phyloP scores from a whole-genome alignment of 2,329 filamentous ascomycete species.

The Sporothrix schenckii region DNA sequence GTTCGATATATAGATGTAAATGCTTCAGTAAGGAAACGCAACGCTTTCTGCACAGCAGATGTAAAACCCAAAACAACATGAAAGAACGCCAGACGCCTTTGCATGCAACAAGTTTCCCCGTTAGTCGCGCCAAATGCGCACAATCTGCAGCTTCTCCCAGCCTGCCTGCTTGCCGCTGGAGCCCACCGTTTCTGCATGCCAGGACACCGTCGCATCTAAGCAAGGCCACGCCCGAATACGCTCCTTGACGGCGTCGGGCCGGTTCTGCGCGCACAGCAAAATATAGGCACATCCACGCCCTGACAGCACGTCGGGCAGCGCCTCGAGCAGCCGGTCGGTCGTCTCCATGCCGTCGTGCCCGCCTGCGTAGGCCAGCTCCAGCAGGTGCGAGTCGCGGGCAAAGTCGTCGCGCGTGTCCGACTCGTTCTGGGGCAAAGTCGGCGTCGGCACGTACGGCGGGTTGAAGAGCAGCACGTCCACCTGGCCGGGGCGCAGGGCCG shows the following conservation, averaged over 20 bases:
- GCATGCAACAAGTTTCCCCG: not conserved
- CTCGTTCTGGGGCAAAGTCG: conserved; percentile 63
- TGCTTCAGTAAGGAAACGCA: no score
- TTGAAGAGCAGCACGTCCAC: conserved; percentile 94
- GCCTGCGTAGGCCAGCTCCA: conserved; percentile 86
- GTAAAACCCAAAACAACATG: not conserved
- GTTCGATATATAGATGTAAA: no score
- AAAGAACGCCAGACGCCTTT: not conserved
- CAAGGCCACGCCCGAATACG: conserved; percentile 38
- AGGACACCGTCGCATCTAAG: conserved; percentile 46
- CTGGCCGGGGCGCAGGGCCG: conserved; percentile 58
- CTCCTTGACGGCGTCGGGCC: conserved; percentile 58
- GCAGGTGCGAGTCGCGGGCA: conserved; percentile 78
- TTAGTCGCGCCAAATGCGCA: conserved; percentile 74
- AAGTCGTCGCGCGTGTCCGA: conserved; percentile 50
- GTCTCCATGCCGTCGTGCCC: conserved; percentile 92
- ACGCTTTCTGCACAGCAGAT: no score
- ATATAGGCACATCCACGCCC: conserved; percentile 81
- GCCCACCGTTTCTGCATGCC: conserved; percentile 77
- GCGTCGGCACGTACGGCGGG: conserved; percentile 92
- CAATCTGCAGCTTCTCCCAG: conserved; percentile 90
- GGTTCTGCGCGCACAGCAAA: conserved; percentile 87
- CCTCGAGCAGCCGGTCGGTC: conserved; percentile 74
- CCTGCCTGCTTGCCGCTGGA: conserved; percentile 84
- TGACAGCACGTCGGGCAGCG: conserved; percentile 66